Evolutionary conservation across 129 eudicot species (phyloP).

Genomic region (Escallonia herrerae): DNA sequence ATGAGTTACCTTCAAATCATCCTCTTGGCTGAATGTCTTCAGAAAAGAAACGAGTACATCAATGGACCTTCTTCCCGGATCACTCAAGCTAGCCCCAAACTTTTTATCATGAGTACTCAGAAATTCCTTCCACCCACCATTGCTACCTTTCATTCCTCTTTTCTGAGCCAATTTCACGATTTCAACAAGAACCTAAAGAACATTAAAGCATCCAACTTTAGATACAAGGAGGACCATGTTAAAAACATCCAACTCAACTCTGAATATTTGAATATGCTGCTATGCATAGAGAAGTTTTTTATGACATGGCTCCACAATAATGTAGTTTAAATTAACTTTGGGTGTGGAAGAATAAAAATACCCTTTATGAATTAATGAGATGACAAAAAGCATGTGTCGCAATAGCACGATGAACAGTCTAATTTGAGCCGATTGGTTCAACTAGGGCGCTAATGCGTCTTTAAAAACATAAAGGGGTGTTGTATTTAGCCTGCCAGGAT

Average conservation of each 20-base stretch:
- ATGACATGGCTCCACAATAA: neutral
- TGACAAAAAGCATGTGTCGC: neutral
- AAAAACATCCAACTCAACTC: neutral
- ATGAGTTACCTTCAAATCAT: conserved; percentile 51
- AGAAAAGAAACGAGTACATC: conserved; percentile 60
- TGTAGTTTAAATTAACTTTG: neutral
- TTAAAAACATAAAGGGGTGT: too few relatives aligned
- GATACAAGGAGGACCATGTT: neutral
- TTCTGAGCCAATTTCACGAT: conserved; percentile 83
- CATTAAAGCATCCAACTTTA: neutral
- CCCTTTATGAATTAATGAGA: neutral
- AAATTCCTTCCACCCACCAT: conserved; percentile 91
- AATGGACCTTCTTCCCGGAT: conserved; percentile 64
- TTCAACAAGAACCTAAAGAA: conserved; percentile 56
- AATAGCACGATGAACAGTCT: neutral
- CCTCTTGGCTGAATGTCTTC: conserved; percentile 47
- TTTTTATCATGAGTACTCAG: conserved; percentile 52
- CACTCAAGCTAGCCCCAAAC: conserved; percentile 75
- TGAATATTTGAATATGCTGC: neutral
- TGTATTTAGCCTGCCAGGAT: too few relatives aligned
- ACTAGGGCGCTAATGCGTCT: too few relatives aligned
- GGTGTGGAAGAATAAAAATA: neutral
- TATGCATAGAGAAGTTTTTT: neutral
- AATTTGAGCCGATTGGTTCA: neutral
- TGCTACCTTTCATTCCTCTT: conserved; percentile 63